Evolutionary conservation across 2,329 filamentous ascomycete genomes (phyloP), one percentile per base, ranked within the genome.

Genomic region (Diaporthe eres): DNA sequence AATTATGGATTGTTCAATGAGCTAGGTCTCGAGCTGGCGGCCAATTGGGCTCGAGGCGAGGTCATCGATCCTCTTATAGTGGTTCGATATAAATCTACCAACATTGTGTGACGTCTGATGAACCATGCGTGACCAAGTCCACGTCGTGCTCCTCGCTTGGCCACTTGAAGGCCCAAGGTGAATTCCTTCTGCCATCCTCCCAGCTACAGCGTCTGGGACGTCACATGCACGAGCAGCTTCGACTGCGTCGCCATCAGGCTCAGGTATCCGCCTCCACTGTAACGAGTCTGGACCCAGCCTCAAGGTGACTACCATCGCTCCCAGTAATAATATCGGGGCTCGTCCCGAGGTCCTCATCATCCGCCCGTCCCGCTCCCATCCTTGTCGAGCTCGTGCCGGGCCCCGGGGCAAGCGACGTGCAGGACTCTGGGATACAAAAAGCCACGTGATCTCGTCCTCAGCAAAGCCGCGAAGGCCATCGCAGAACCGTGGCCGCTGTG

Each of bases 221-320:
- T 17, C 42, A 44, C 13, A 13, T 15, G 42, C 42, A 44, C 15
- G 42, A 44, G 42, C 42, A 44, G 42, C 42, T 44, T 17, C 13
- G 13, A 0, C 42, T 15, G 42, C 0, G 15, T 1, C 6, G 1
- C 42, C 2, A 4, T 44, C 42, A 44, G 42, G 42, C 0, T 44
- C 13, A 44, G 17, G 0, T 19, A 44, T 19, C 5, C 42, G 15
- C 42, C 5, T 44, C 17, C 17, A 0, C 42, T 1, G 3, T 17
- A 44, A 44, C 13, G 6, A 44, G 6, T 44, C 42, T 17, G 1
- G 5, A 6, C 10, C 37, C 12, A 39, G 3, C 12, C 37, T 39
- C 12, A 12, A 53, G 51, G 6, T 25, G 15, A 28, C 0, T 53
- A 12, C 51, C 51, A 13, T 3, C n/a, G n/a, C 51, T 12, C 7